Conservation (phyloP, 768 basidiomycete genomes). For the Phaffia australis region DNA sequence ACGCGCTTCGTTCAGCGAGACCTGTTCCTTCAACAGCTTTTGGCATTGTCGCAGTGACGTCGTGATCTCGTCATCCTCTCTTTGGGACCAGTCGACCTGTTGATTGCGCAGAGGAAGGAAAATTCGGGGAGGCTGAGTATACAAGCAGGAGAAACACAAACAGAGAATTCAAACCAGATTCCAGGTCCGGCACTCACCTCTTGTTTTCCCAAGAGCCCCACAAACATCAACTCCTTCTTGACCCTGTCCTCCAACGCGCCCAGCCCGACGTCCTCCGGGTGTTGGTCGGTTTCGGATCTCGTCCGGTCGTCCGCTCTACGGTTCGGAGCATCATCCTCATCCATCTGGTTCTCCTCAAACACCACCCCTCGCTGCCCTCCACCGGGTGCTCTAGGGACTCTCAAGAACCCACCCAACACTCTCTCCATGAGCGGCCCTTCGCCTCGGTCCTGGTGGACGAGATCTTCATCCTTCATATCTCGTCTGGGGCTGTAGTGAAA, state of each 20-base stretch:
- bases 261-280: slow-evolving; percentile 25
- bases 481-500: slow-evolving; percentile 49
- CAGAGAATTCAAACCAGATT: neutral
- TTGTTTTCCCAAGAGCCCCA: slow-evolving; percentile 46
- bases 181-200: slow-evolving; percentile 47
- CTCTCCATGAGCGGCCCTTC: slow-evolving; percentile 83
- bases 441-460: slow-evolving; percentile 62
- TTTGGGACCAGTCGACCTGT: slow-evolving; percentile 40
- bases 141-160: neutral
- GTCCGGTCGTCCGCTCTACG: slow-evolving; percentile 34
- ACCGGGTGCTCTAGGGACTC: slow-evolving; percentile 2
- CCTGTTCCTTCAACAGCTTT: slow-evolving; percentile 60
- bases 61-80: slow-evolving; percentile 79
- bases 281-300: slow-evolving; percentile 44
- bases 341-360: neutral
- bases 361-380: neutral
- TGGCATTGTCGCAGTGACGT: slow-evolving; percentile 83
- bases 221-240: slow-evolving; percentile 39
- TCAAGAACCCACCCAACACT: slow-evolving; percentile 34
- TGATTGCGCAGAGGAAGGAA: slow-evolving; percentile 1
- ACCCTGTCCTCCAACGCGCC: slow-evolving; percentile 41
- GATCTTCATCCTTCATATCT: slow-evolving; percentile 59
- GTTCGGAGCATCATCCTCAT: neutral
- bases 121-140: neutral
- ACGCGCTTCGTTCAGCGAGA: slow-evolving; percentile 72